A percentile compares a stretch with the other conserved stretches of the same genome.
Conservation (phyloP, 2,329 filamentous ascomycete species). For the Paraconiothyrium sp. region DNA sequence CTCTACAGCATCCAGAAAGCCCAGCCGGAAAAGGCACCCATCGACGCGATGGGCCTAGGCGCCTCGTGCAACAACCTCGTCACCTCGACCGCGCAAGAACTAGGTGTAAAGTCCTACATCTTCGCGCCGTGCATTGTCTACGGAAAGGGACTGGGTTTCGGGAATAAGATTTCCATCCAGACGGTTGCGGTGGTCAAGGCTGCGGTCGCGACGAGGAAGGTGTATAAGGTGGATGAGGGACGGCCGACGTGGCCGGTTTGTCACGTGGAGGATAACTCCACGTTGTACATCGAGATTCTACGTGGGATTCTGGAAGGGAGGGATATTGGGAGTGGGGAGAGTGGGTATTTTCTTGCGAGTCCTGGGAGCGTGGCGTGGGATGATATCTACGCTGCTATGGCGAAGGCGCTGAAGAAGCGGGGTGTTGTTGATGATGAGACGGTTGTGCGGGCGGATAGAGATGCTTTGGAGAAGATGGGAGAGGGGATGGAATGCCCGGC, state of each 20-base stretch:
- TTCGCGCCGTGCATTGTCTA: constrained; percentile 65
- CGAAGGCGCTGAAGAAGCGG: constrained; percentile 52
- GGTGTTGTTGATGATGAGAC: constrained; percentile 50
- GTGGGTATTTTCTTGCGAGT: constrained; percentile 62
- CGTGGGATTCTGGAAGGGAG: constrained; percentile 54
- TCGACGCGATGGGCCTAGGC: constrained; percentile 40
- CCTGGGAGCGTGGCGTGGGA: constrained; percentile 61
- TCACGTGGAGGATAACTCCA: constrained; percentile 60
- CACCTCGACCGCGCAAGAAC: constrained; percentile 54
- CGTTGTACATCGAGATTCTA: constrained; percentile 58
- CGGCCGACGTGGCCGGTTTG: constrained; percentile 63
- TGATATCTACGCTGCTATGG: constrained; percentile 61
- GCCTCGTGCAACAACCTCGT: constrained; percentile 54
- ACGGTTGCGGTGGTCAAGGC: constrained; percentile 60
- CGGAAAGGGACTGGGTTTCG: constrained; percentile 60
- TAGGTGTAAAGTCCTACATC: constrained; percentile 61
- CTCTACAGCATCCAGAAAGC: constrained; percentile 58
- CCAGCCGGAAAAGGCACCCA: constrained; percentile 37
- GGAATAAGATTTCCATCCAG: constrained; percentile 63
- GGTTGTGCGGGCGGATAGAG: constrained; percentile 50
- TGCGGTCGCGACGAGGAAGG: constrained; percentile 51
- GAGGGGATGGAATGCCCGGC: constrained; percentile 48
- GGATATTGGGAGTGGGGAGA: constrained; percentile 51
- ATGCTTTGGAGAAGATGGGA: constrained; percentile 54
- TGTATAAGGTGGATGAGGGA: constrained; percentile 57